Base-by-base conservation (phyloP, 2,329 filamentous ascomycete genomes). In the Penicillium sp. region DNA sequence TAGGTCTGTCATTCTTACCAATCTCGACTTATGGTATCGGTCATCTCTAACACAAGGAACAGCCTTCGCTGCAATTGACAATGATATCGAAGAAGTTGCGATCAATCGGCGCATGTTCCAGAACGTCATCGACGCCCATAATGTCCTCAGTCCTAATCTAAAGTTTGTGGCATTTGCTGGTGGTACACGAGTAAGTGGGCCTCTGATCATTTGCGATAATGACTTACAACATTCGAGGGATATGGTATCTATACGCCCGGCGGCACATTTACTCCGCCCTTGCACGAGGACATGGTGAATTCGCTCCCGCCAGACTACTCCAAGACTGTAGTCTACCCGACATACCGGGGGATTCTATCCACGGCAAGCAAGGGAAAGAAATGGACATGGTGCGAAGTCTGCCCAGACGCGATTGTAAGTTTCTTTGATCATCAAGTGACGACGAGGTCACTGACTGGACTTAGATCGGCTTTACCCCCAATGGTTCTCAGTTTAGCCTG, bases 351-450 rank as follows among this genome's bases (percentile, higher is more conserved):
- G 18, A 37, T 54, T 1, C 52, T 61, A 0, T 33, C 31, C 5
- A 10, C 28, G 27, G 37, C 43, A 12, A 59, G 51, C 42, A 48
- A 48, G 31, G 50, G 35, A 11, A 56, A 49, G 42, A 46, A 15
- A 3, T 66, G 49, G 64, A 65, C 53, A 14, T 63, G 58, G 55
- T 53, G 54, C 2, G 63, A 65, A 37, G 57, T 66, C 16, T 58
- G 57, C 13, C 57, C 56, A 7, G 54, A 60, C 35, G 51, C 47
- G 10, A 54, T 61, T 7, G 31, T 48, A 17, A 36, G 39, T 38
- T 6, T 32, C 9, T 16, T 30, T 23, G 22, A 23, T n/a, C n/a
- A n/a, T n/a, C n/a, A n/a, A n/a, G n/a, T n/a, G n/a, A 12, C 26
- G 9, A 16, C 27, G 16, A 20, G 6, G 10, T 18, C 14, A 29